Evolutionary conservation across 2,329 filamentous ascomycete genomes (phyloP), one percentile per base, ranked within the genome.

Genomic region (Monosporascus sp.): DNA sequence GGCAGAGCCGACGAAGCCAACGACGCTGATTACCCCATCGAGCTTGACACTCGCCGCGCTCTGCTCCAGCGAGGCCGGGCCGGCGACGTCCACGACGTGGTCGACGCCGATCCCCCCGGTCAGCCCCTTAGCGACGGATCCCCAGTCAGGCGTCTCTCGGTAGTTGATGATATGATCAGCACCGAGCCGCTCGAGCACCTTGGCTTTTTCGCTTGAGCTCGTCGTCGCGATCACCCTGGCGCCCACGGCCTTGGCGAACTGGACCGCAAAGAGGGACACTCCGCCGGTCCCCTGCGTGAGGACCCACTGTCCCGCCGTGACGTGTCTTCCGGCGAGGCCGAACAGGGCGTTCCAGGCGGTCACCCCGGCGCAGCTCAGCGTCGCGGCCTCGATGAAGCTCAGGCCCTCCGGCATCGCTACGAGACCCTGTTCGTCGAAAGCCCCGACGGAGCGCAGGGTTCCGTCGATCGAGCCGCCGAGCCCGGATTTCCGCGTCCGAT

Each of bases 321-420:
- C 17, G 7, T 43, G 39, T 8, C 8, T n/a, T 4, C 64, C 71
- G 70, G 65, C 49, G 58, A 77, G 46, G 0, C 80, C 80, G 49
- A 78, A 82, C 3, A 83, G 65, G 7, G 77, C 77, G 58, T 83
- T 83, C 81, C 80, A 83, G 2, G 78, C 60, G 14, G 59, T 51
- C 7, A 83, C 54, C 1, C 72, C 79, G 1, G 80, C 79, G 55
- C 78, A 82, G 2, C 73, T 64, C 1, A 83, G 67, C 1, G 77
- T 82, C 25, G 74, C 70, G 1, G 72, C 76, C 55, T 83, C 78
- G 1, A 70, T 54, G 43, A 70, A 74, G 50, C 60, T 73, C 5
- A 83, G 64, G 17, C 73, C 74, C 4, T 65, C 60, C 0, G 87
- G 86, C 62, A 81, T 77, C 39, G 69, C 65, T 8, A 89, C 83